Conservation (phyloP, 345 rosid genomes). For the Populus davidiana region DNA sequence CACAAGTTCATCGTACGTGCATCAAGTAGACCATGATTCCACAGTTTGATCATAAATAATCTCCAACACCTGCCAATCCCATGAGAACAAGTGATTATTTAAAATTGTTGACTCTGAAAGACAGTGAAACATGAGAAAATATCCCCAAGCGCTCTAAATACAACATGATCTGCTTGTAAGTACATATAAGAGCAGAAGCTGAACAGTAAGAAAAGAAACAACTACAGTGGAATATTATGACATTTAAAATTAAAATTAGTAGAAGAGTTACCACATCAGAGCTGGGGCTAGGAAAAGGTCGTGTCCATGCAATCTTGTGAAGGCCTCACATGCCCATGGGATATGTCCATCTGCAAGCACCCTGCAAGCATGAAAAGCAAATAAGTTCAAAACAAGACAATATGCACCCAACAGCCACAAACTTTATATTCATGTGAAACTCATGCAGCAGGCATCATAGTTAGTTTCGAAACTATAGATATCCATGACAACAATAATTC, state of each 20-base stretch:
- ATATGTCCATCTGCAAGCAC: conserved; percentile 97
- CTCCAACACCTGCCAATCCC: conserved; percentile 72
- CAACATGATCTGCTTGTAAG: not conserved
- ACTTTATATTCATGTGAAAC: not conserved
- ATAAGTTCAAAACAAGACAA: not conserved
- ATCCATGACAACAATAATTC: no score
- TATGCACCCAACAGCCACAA: not conserved
- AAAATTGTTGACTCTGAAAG: not conserved
- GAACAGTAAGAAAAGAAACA: not conserved
- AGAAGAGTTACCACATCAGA: conserved; percentile 55
- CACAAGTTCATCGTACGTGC: conserved; percentile 66
- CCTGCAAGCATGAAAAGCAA: conserved; percentile 37
- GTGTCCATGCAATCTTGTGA: conserved; percentile 72
- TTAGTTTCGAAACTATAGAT: not conserved
- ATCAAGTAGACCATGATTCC: conserved; percentile 80
- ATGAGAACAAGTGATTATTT: not conserved
- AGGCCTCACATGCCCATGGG: conserved; percentile 99
- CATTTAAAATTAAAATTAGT: not conserved
- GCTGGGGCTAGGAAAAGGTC: conserved; percentile 64
- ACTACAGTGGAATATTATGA: no score
- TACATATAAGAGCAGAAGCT: not conserved
- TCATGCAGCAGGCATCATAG: not conserved
- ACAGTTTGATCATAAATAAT: conserved; percentile 64
- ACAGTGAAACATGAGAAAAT: not conserved
- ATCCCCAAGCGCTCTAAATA: not conserved